phyloP scores from a whole-genome alignment of 352 stramenopile species.

The Globisporangium nagaii region DNA sequence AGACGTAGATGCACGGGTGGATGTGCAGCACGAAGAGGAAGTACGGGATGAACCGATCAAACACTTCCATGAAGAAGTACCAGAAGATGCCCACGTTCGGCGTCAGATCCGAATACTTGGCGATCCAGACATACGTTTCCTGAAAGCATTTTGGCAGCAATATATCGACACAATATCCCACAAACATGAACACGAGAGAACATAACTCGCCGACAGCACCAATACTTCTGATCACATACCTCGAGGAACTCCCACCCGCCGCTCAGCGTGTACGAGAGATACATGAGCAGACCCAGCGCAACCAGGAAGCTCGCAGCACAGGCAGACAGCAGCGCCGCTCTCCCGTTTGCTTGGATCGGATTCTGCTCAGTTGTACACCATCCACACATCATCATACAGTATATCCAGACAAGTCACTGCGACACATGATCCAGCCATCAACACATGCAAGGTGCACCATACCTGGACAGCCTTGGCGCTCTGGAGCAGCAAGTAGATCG shows the following conservation, averaged over 20 bases:
- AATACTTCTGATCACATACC: conserved; percentile 33
- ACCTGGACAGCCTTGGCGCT: conserved; percentile 13
- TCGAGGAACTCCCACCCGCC: conserved; percentile 57
- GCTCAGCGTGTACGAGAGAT: conserved; percentile 48
- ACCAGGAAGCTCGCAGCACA: conserved; percentile 14
- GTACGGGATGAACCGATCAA: conserved; percentile 82
- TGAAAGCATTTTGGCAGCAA: too few species aligned
- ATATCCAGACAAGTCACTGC: too few species aligned
- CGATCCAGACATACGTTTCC: conserved; percentile 81
- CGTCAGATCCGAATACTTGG: conserved; percentile 75
- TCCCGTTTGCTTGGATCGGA: background rate
- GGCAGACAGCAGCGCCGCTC: background rate
- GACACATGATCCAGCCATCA: too few species aligned
- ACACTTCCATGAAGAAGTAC: conserved; percentile 89
- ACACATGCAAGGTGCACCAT: too few species aligned
- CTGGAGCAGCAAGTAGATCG: conserved; percentile 42
- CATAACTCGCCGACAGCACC: too few species aligned
- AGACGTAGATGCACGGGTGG: conserved; percentile 75
- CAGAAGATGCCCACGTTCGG: conserved; percentile 84
- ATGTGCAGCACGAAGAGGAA: conserved; percentile 80
- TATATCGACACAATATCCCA: too few species aligned
- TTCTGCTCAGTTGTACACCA: too few species aligned
- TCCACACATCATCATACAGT: too few species aligned
- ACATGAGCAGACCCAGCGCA: conserved; percentile 35
- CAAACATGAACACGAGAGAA: too few species aligned